phyloP scores from a whole-genome alignment of 1,139 yeast species.

The Geotrichum aggregatum region DNA sequence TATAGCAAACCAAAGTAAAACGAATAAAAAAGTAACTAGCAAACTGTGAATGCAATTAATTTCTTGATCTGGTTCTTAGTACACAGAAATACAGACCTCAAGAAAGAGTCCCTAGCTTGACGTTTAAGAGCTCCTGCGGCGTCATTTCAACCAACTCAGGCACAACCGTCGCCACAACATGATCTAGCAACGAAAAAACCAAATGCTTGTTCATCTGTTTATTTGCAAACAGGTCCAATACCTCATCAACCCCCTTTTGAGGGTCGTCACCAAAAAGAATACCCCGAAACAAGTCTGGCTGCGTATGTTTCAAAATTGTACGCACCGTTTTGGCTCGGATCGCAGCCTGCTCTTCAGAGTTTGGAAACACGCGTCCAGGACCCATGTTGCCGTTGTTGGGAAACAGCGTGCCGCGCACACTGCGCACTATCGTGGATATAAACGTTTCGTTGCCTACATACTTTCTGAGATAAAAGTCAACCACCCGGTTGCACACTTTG shows the following conservation, averaged over 20 bases:
- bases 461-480: conserved; percentile 26
- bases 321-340: conserved; percentile 25
- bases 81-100: too few species aligned
- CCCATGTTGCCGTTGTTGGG: conserved; percentile 44
- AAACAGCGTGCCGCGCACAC: conserved; percentile 38
- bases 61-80: background rate
- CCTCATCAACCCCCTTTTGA: conserved; percentile 32
- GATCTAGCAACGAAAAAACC: conserved; percentile 41
- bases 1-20: background rate
- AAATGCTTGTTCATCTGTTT: conserved; percentile 44
- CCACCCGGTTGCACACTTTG: conserved; percentile 30
- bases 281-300: conserved; percentile 24
- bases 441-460: conserved; percentile 25
- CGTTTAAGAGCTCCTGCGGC: conserved; percentile 37
- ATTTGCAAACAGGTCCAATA: conserved; percentile 40
- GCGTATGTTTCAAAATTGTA: conserved; percentile 25
- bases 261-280: conserved; percentile 31
- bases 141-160: conserved; percentile 44
- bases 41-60: background rate
- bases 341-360: conserved; percentile 29
- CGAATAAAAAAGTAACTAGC: background rate
- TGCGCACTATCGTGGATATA: conserved; percentile 30
- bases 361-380: conserved; percentile 39
- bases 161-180: conserved; percentile 37
- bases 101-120: conserved; percentile 7